Conservation (phyloP, 305 asterid genomes). For the Plantago coronopus region DNA sequence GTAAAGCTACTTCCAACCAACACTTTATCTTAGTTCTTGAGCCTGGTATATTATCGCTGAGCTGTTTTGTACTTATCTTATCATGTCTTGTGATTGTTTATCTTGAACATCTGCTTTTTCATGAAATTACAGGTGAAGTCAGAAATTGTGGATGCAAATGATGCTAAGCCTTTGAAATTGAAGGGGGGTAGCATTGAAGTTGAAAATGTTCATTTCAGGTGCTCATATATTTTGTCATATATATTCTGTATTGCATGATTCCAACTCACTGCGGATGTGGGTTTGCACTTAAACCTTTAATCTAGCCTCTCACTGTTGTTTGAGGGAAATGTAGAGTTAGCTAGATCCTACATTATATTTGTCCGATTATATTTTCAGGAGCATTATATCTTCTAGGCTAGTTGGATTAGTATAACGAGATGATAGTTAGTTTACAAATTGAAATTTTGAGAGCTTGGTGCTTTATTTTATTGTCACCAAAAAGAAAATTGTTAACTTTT, state of each 20-base stretch:
- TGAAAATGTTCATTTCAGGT: constrained; percentile 93
- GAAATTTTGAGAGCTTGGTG: not conserved
- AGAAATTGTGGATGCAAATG: constrained; percentile 56
- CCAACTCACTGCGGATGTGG: not conserved
- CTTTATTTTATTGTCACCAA: no score
- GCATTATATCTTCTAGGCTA: not conserved
- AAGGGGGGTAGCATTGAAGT: constrained; percentile 73
- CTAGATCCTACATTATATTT: not conserved
- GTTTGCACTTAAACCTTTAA: not conserved
- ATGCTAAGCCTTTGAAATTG: constrained; percentile 69
- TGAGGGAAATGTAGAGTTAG: not conserved
- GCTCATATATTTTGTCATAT: constrained; percentile 16
- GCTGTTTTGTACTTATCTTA: not conserved
- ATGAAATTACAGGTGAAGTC: constrained; percentile 68
- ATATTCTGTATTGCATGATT: not conserved
- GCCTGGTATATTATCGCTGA: not conserved
- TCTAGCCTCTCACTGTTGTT: constrained; percentile 10
- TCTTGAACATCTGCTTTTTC: constrained; percentile 19
- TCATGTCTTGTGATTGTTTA: constrained; percentile 6
- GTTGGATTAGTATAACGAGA: not conserved
- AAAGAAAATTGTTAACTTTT: no score
- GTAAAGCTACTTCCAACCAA: no score
- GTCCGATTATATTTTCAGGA: not conserved
- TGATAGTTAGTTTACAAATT: not conserved
- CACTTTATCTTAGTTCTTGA: no score